Evolutionary conservation across 2,329 filamentous ascomycete species (phyloP), one percentile per base, ranked within the genome.

Genomic region (Pseudocercospora macadamiae): DNA sequence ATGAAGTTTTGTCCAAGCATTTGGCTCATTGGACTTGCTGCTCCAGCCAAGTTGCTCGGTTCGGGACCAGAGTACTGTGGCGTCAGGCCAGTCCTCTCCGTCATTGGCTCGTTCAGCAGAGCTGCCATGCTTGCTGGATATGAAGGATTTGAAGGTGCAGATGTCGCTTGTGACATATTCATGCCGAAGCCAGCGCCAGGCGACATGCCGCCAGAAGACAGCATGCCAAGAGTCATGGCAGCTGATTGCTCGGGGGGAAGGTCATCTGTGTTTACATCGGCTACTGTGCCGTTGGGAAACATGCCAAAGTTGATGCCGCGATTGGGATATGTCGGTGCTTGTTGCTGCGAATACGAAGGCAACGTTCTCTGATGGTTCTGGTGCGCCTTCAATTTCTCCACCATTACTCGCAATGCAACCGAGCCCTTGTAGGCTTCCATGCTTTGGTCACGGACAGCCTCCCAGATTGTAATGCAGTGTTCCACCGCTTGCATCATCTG

Each of bases 361-460:
- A 51, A 42, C 6, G 25, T 47, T 37, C 54, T 51, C 37, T 57
- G 61, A 2, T 55, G 55, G 2, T 25, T 59, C 19, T 73, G 73
- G 8, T 82, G 79, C 56, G 76, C 78, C 67, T 83, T 87, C 54
- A 97, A 81, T 73, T 95, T 95, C 28, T 86, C 82, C 44, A 97
- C 77, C 84, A 97, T 92, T 52, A 97, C 86, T 19, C 86, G 87
- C n/a, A 97, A 79, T 21, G 93, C 83, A 39, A 86, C 86, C 37
- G 86, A 86, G 1, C 91, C 93, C 76, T 97, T 97, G 77, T 88
- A 93, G 0, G 93, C 91, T 66, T 97, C 93, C 77, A 97, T 89
- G 1, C 89, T 95, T 21, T 86, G 82, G 55, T 95, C 88, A 2
- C 87, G 84, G 9, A 92, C 80, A 8, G 85, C 86, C 49, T 89